Base-by-base conservation (phyloP, 306 rosid genomes). In the Citrullus mucosospermus region DNA sequence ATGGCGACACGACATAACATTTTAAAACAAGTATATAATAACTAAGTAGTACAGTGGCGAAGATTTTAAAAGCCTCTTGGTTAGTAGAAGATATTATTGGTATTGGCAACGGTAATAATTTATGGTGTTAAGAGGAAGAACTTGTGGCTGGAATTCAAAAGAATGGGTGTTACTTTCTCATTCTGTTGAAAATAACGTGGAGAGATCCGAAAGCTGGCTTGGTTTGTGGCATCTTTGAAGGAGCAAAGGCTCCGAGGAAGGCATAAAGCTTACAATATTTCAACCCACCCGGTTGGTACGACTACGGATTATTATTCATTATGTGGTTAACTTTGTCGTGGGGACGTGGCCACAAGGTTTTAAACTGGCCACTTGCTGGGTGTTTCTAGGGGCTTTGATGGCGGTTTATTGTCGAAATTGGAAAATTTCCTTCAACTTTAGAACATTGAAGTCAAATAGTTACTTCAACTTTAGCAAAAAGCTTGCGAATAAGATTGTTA, bases 301-400 rank as follows among this genome's bases (percentile, higher is more conserved):
- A 92, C 90, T 86, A 88, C 81, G 84, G 83, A 58, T 78, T 15
- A 3, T 51, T 88, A 4, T 36, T 38, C 61, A 80, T 87, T 75
- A 87, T 87, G 88, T 78, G 85, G 72, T 61, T 79, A 60, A 8
- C 86, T 70, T 75, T 88, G 85, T 87, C 86, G 85, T 83, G 86
- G 81, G 81, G 79, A 71, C 84, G 78, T 87, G 69, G 85, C 83
- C 81, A 2, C 25, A 22, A 69, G n/a, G 75, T 20, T 20, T 43
- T 17, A 20, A 17, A 8, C 14, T 5, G 13, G 28, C 71, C 71
- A 65, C 48, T 65, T 36, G 48, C 46, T 36, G 48, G 71, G 71
- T 38, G 67, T 22, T 61, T 61, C 39, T 61, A 2, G 67, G 65
- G 46, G 28, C 10, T 65, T 38, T 38, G 25, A 36, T 36, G 5